phyloP scores from a whole-genome alignment of 768 basidiomycete genomes.

The Collybia sordida region DNA sequence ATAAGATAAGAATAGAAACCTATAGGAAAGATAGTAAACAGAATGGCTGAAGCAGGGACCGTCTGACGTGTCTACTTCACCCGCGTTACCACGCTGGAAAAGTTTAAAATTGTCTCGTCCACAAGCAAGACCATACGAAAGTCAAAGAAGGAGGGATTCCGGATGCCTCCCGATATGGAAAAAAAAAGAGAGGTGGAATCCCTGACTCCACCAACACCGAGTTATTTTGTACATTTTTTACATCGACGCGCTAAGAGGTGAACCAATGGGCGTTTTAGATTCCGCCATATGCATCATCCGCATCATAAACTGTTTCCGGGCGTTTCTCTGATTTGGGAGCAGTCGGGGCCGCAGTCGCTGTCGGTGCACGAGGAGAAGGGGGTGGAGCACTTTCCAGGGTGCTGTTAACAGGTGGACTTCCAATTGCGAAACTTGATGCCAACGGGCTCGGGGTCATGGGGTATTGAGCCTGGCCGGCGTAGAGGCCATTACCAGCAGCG shows the following conservation, averaged over 20 bases:
- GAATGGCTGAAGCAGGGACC: no score
- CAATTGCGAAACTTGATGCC: constrained; percentile 30
- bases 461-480: constrained; percentile 17
- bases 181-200: not conserved
- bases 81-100: no score
- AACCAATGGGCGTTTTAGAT: constrained; percentile 38
- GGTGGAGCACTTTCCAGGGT: constrained; percentile 6
- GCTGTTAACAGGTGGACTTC: constrained; percentile 9
- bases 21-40: no score
- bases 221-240: constrained; percentile 1
- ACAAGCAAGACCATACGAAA: not conserved
- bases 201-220: not conserved
- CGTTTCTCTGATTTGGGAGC: constrained; percentile 6
- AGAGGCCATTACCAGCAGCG: constrained; percentile 3
- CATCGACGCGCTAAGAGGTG: not conserved
- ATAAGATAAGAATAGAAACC: no score
- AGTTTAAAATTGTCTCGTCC: not conserved
- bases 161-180: not conserved
- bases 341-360: constrained; percentile 4
- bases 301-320: constrained; percentile 33
- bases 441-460: constrained; percentile 39
- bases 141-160: not conserved
- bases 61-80: no score
- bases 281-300: constrained; percentile 70
- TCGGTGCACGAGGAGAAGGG: constrained; percentile 8